Conservation (phyloP, 2,329 filamentous ascomycete species). For the Cladosporium velox region DNA sequence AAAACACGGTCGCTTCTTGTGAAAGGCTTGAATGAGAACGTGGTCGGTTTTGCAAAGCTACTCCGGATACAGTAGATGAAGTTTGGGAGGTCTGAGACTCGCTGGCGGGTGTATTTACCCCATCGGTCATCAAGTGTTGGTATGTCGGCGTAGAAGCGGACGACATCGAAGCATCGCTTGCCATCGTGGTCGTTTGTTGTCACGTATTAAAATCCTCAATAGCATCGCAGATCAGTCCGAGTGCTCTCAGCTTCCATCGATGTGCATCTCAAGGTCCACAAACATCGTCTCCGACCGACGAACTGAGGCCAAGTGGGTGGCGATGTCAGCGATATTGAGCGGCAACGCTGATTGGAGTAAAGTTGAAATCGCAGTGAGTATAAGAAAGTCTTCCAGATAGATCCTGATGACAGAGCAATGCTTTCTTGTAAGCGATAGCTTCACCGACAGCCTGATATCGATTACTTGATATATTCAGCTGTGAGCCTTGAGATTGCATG, state of each 20-base stretch:
- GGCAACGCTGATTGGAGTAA: background rate
- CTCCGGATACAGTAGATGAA: background rate
- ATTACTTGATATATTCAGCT: background rate
- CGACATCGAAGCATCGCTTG: background rate
- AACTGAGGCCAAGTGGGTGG: background rate
- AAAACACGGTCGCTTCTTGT: background rate
- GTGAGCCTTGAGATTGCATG: background rate
- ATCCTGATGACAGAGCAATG: background rate
- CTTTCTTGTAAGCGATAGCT: background rate
- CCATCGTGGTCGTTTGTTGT: background rate
- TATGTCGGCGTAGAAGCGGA: background rate
- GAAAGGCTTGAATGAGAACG: background rate
- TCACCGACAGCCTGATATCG: background rate
- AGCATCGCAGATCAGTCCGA: background rate
- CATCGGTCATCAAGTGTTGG: background rate
- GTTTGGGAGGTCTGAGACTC: conserved; percentile 3
- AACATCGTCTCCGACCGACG: background rate
- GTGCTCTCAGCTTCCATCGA: background rate
- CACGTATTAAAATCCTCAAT: too few species aligned
- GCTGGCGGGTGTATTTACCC: background rate
- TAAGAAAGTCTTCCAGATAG: background rate
- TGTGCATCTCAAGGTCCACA: background rate
- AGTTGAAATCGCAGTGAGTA: background rate
- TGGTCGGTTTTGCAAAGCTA: background rate
- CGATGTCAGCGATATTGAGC: background rate